Evolutionary conservation across 306 rosid species (phyloP), one percentile per base, ranked within the genome.

Genomic region (Ceratonia siliqua): DNA sequence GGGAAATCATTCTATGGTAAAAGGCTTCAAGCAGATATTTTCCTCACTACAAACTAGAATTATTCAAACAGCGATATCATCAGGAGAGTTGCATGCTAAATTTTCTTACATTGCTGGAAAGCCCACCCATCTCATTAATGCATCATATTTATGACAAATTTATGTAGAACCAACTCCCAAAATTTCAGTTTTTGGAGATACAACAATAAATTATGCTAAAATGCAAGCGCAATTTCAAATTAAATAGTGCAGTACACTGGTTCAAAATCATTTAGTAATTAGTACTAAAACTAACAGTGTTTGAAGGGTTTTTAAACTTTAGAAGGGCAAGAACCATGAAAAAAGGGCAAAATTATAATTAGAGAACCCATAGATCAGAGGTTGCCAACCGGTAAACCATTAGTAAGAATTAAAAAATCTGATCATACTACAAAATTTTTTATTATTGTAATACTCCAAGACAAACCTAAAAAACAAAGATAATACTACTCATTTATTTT

Each of bases 321-420:
- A 24, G 61, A 56, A 45, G 56, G 57, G 18, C 43, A 43, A 57
- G 50, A 77, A 55, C 69, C 75, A 17, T 65, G 73, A 45, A 45
- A 20, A 35, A 33, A 2, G 50, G 49, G 43, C 15, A 11, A 35
- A 42, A 62, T 38, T 64, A 64, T 22, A 33, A 12, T 24, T 11
- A 2, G 32, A 22, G 11, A 39, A 13, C 69, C 50, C 41, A 15
- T 45, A 67, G 12, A 42, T 66, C 14, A 14, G 55, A 43, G 35
- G 62, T 32, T 52, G 20, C 36, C 5, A 2, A n/a, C 33, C 9
- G 45, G 33, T 55, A 21, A 39, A 56, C 66, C 74, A 50, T 33
- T 18, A 38, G 25, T 39, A 53, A 33, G 15, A 58, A 43, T 46
- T 56, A 41, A 53, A 55, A 72, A 13, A 50, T 18, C 33, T 66